Base-by-base conservation (phyloP, 2,329 filamentous ascomycete genomes). In the Calonectria hawksworthii region DNA sequence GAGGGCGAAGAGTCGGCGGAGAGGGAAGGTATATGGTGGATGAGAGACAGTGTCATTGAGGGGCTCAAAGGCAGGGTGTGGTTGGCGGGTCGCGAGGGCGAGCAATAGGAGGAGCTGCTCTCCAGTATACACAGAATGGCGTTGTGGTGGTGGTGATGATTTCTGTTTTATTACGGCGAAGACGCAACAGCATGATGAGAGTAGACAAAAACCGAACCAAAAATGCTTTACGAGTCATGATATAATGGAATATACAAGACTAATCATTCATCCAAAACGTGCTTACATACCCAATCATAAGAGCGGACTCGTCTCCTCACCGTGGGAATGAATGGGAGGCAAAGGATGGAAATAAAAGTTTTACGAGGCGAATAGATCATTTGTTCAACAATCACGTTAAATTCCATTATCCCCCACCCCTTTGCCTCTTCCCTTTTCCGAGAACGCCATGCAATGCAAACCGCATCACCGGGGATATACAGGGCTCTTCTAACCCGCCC, bases 41-140 rank as follows among this genome's bases (percentile, higher is more conserved):
- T 92, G 81, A 83, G 88, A 66, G 89, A 91, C 68, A 89, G 88
- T 50, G 87, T 89, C 8, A 86, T 92, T 18, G 90, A 92, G 80
- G 84, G 85, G 47, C 81, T 92, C 59, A 92, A 91, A 82, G 90
- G 90, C 0, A 87, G 85, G 77, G 87, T 90, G 0, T 92, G 90
- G 87, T 84, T 91, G 70, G 87, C 86, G 23, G 87, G 86, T 3
- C 82, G 86, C 50, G 85, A 84, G 41, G 83, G 78, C 9, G 82
- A 83, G 72, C 73, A 80, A 54, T 82, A 80, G 75, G 61, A 75
- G 50, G 56, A 75, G 51, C 50, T 68, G 51, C 26, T 32, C 41
- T 52, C 47, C 10, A 47, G 32, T 44, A 30, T 47, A 54, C 38
- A 44, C 8, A 14, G 50, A 26, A 16, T 56, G 30, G 47, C 44